These are phyloP conservation scores for Neltuma alba DNA, from an alignment of 306 rosid species.

Conservation along the genomic window DNA sequence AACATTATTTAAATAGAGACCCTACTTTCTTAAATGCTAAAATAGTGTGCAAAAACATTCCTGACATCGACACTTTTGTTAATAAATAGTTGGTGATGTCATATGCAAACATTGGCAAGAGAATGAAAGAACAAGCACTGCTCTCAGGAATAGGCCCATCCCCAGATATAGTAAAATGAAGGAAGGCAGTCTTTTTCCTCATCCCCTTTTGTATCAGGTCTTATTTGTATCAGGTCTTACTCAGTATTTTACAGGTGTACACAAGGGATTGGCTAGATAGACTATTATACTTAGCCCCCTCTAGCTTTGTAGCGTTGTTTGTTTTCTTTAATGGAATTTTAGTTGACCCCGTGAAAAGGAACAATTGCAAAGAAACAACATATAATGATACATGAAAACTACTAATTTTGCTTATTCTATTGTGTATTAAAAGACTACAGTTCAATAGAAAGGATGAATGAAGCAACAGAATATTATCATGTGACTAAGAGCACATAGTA, in stretches of 20 bases:
- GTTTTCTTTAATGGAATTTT: background rate
- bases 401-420: conserved; percentile 18
- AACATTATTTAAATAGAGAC: conserved; percentile 12
- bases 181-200: background rate
- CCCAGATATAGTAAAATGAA: conserved; percentile 10
- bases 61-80: background rate
- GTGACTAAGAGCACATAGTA: conserved; percentile 29
- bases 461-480: conserved; percentile 19
- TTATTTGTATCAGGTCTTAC: no score
- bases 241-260: background rate
- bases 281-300: background rate
- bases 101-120: conserved; percentile 23
- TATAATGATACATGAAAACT: background rate
- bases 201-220: background rate
- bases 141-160: conserved; percentile 16
- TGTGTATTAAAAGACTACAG: background rate
- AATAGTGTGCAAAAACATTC: conserved; percentile 23
- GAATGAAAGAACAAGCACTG: conserved; percentile 29
- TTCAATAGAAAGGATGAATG: background rate
- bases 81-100: conserved; percentile 12
- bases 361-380: conserved; percentile 3
- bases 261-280: background rate
- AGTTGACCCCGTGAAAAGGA: background rate
- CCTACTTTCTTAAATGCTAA: conserved; percentile 24
- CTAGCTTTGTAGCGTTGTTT: background rate